Base-by-base conservation (phyloP, 2,329 filamentous ascomycete species). In the Hypoxylon sp. region DNA sequence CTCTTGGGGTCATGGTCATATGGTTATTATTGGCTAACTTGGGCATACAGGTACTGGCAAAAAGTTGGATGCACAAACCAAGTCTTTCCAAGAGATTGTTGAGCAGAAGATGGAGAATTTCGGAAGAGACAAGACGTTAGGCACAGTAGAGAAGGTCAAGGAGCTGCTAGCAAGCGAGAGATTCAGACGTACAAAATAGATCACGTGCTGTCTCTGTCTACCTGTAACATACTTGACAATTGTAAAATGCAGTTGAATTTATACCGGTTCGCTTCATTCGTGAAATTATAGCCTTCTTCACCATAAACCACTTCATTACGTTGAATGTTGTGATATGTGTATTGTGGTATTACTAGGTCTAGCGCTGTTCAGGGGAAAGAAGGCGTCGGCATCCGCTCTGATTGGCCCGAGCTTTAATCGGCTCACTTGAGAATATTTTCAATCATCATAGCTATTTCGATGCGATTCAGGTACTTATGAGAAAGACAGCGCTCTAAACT, bases 51-150 rank as follows among this genome's bases (percentile, higher is more conserved):
- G 81, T 68, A 83, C 86, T 46, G 84, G 82, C 30, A 84, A 85
- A 77, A 77, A 81, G 44, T 84, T 89, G 85, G 85, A 79, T n/a
- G 70, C 49, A 0, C 66, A 77, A 27, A 22, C 70, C 13, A 55
- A 73, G 35, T 73, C 74, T 5, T 73, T 79, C 70, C 72, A 88
- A 72, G 78, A 82, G 48, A 81, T 80, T 25, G 78, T 85, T 53
- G 79, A 83, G 72, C 77, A 84, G 62, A 84, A 86, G 74, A 90
- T 88, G 86, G 79, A 82, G 20, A 83, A 88, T 62, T 80, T 91
- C 14, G 88, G 85, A 14, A 84, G 87, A 71, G 82, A 82, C 69
- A 85, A 84, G 76, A 80, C 81, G 17, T 75, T 84, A 13, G 83
- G 84, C 37, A 86, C 84, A 6, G 81, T 85, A 6, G 83, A 88